Evolutionary conservation across 176 grass and related monocot genomes (phyloP), one percentile per base, ranked within the genome.

Genomic region (Themeda triandra): DNA sequence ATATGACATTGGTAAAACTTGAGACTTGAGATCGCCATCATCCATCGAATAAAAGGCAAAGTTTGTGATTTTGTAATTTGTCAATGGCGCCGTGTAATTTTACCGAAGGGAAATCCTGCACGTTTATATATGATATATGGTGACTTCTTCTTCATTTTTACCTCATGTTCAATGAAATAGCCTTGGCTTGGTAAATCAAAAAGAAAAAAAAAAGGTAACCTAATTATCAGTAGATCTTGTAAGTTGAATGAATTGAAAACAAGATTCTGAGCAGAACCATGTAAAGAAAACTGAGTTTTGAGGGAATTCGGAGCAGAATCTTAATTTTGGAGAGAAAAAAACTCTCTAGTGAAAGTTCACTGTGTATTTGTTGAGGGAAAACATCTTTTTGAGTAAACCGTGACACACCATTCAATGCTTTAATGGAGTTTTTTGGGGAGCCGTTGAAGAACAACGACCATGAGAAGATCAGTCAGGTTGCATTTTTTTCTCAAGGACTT

Each of bases 11-110:
- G 33, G 33, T 35, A 5, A 35, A 35, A 35, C 2, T 4, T 33
- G 32, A 33, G 32, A 33, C 2, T 35, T 35, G 33, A 35, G 33
- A 35, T 35, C 33, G 33, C 48, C 17, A 80, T 6, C 18, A 28
- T 76, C 62, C 85, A 76, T 76, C 24, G 21, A 69, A 82, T 76
- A 59, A 60, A 82, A 35, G 76, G 85, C 62, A 33, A 59, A 63
- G 30, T 12, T 41, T 3, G 33, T 60, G n/a, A 23, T 27, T 58
- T 72, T 27, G 3, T 58, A 59, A 28, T 54, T 45, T 54, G 18
- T 18, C 18, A n/a, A 9, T 17, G 29, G 27, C 13, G 24, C 39
- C 21, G 19, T 27, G 53, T n/a, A n/a, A n/a, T n/a, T n/a, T n/a
- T n/a, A n/a, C n/a, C n/a, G n/a, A n/a, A n/a, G n/a, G n/a, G n/a